Evolutionary conservation across 2,329 filamentous ascomycete genomes (phyloP).

Genomic region (Colletotrichum nymphaeae): DNA sequence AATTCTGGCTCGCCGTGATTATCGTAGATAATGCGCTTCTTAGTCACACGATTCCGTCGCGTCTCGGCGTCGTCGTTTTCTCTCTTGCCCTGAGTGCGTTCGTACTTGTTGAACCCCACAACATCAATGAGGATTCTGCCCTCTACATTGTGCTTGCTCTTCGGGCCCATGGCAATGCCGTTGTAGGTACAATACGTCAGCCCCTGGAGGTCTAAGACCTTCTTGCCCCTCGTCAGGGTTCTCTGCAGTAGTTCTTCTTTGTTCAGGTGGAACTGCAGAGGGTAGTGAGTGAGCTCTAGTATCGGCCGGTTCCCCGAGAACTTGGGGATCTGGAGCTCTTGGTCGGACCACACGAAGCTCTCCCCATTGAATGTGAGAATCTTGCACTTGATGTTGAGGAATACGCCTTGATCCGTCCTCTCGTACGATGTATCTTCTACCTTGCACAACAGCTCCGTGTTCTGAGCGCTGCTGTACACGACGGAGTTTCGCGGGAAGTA

Average conservation of each 20-base stretch:
- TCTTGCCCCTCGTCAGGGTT: conserved; percentile 49
- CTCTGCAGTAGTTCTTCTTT: conserved; percentile 43
- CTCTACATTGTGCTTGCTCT: conserved; percentile 52
- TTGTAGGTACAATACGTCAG: conserved; percentile 54
- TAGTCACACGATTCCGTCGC: conserved; percentile 36
- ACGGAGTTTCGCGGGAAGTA: conserved; percentile 53
- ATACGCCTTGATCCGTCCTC: conserved; percentile 4
- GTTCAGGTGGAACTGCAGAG: conserved; percentile 47
- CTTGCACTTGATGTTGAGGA: conserved; percentile 45
- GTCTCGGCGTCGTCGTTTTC: conserved; percentile 47
- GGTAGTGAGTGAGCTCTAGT: conserved; percentile 51
- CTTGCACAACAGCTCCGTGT: conserved; percentile 55
- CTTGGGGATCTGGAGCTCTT: conserved; percentile 42
- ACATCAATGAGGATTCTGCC: conserved; percentile 54
- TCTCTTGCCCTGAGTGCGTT: conserved; percentile 48
- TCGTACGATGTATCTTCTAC: conserved; percentile 49
- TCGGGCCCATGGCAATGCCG: conserved; percentile 49
- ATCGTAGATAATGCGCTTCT: not conserved
- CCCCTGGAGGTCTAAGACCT: conserved; percentile 54
- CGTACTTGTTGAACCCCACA: conserved; percentile 55
- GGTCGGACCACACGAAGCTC: conserved; percentile 53
- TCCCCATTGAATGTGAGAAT: conserved; percentile 53
- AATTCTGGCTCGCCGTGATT: not conserved
- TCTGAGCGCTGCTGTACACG: conserved; percentile 51
- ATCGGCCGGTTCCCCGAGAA: conserved; percentile 56